A percentile compares a stretch with the other conserved stretches of the same genome.
These are phyloP conservation scores for Colletotrichum sp. DNA, from an alignment of 2,329 filamentous ascomycete genomes.

Conservation along the genomic window DNA sequence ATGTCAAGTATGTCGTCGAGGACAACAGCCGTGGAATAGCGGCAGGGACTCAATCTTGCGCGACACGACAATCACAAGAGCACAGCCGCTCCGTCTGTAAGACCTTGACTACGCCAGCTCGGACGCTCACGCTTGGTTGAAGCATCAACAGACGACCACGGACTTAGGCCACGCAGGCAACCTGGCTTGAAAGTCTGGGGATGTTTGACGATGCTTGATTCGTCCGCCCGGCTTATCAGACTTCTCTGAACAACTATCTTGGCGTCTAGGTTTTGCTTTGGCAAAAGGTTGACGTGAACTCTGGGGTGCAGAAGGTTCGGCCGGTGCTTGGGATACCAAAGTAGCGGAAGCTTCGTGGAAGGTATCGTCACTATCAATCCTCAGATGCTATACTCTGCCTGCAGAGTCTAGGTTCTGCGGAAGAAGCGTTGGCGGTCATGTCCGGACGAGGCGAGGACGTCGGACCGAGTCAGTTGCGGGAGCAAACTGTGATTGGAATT, in stretches of 20 bases:
- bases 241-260: not conserved
- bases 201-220: not conserved
- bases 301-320: not conserved
- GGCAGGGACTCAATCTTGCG: not conserved
- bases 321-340: not conserved
- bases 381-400: not conserved
- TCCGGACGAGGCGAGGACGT: not conserved
- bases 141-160: not conserved
- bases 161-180: not conserved
- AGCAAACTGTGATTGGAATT: not conserved
- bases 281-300: not conserved
- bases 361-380: not conserved
- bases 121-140: not conserved
- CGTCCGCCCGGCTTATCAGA: not conserved
- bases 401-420: not conserved
- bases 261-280: not conserved
- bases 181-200: not conserved
- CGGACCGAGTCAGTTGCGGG: not conserved
- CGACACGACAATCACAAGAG: not conserved
- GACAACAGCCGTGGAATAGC: not conserved
- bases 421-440: not conserved
- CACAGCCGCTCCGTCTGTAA: not conserved
- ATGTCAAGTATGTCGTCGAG: not conserved
- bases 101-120: not conserved
- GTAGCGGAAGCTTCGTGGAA: not conserved